Evolutionary conservation across 2,329 filamentous ascomycete genomes (phyloP).

Genomic region (Colletotrichum truncatum): DNA sequence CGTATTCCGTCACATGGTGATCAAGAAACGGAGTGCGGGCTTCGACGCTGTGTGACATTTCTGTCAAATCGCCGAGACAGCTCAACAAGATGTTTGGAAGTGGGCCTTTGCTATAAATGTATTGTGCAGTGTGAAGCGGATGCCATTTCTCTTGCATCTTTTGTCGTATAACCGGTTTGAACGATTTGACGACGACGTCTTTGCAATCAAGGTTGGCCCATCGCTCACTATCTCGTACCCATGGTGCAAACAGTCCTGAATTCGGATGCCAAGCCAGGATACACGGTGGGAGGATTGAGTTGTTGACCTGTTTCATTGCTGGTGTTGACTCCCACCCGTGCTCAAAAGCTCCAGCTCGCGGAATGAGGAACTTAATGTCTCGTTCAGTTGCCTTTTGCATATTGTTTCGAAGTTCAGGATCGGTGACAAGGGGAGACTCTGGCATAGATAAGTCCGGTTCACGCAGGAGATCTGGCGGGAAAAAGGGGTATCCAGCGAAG

Average conservation of each 20-base stretch:
- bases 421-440: slow-evolving; percentile 20
- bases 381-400: neutral
- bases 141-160: slow-evolving; percentile 40
- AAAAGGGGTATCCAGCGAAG: slow-evolving; percentile 61
- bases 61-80: slow-evolving; percentile 42
- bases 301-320: neutral
- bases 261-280: slow-evolving; percentile 3
- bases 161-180: slow-evolving; percentile 15
- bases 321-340: neutral
- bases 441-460: slow-evolving; percentile 53
- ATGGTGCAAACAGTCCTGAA: neutral
- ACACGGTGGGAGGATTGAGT: neutral
- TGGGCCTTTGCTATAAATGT: slow-evolving; percentile 34
- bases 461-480: slow-evolving; percentile 55
- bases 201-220: neutral
- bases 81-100: slow-evolving; percentile 39
- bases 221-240: neutral
- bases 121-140: slow-evolving; percentile 37
- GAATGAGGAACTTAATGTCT: neutral
- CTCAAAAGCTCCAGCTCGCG: neutral
- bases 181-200: neutral
- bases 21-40: slow-evolving; percentile 45
- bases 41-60: slow-evolving; percentile 47
- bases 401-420: neutral
- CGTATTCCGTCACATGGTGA: slow-evolving; percentile 39